Base-by-base conservation (phyloP, 495 filamentous ascomycete species). In the Hypomontagnella monticulosa region DNA sequence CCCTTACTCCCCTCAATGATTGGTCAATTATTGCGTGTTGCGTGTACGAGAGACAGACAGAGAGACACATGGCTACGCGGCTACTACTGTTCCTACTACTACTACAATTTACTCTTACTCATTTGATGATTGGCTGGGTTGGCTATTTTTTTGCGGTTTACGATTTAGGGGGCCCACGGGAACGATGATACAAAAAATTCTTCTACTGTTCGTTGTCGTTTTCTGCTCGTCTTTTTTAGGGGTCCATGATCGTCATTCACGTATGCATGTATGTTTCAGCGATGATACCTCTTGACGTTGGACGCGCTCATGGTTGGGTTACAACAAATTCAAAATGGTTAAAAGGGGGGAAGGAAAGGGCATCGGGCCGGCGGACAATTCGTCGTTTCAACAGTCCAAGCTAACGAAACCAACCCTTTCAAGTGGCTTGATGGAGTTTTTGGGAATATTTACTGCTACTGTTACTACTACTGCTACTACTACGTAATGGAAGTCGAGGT, bases 201-300 rank as follows among this genome's bases (percentile, higher is more conserved):
- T 48, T 38, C 20, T 27, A 12, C 16, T 49, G 12, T 32, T 33
- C 30, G 20, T 14, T 37, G 4, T 53, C 23, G 33, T 55, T 32
- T 55, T 36, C 16, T 27, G 34, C 1, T 42, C 34, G 12, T 30
- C 42, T 8, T 48, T 61, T 66, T 63, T 58, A 68, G 65, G 65
- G 65, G 65, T 68, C 54, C 65, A 68, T 63, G 65, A 68, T 68
- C 65, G 59, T 42, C 65, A 23, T 50, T 63, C 49, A 50, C 20
- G 10, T 16, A 59, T 63, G 55, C 59, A 52, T 68, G 65, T 63
- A 63, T 32, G 65, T 68, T 68, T 55, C 59, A 63, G 65, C 65
- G 54, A 68, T 68, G 65, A 60, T 63, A 68, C 65, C 65, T 63
- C 59, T 68, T 63, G 55, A 68, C 55, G 54, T 68, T 51, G 65